Evolutionary conservation across 2,329 filamentous ascomycete genomes (phyloP).

Genomic region (Thielaviopsis ethacetica): DNA sequence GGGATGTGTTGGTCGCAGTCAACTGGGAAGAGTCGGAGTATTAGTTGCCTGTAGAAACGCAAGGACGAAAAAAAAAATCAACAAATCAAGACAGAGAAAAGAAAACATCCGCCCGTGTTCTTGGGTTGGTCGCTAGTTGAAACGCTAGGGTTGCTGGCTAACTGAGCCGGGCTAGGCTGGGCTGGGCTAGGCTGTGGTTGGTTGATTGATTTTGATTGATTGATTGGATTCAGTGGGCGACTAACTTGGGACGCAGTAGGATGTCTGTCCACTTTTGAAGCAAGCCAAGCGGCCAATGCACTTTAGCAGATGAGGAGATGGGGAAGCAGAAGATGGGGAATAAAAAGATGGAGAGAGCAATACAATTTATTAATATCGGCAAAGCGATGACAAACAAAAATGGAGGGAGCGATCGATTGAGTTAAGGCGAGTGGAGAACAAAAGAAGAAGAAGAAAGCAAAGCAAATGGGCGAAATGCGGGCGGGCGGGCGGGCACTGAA

Average conservation of each 20-base stretch:
- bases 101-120: neutral
- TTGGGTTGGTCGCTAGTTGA: neutral
- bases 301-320: neutral
- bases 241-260: neutral
- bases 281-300: neutral
- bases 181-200: neutral
- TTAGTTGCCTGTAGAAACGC: neutral
- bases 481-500: too few relatives aligned
- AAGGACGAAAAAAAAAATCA: neutral
- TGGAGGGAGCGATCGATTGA: neutral
- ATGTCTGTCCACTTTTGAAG: neutral
- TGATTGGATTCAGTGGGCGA: neutral
- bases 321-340: neutral
- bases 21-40: too few relatives aligned
- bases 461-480: neutral
- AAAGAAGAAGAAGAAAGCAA: constrained; percentile 2
- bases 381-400: neutral
- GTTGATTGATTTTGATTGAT: neutral
- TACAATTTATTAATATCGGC: constrained; percentile 1
- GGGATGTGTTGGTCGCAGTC: neutral
- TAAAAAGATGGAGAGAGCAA: neutral
- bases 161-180: too few relatives aligned
- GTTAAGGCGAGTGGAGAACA: neutral
- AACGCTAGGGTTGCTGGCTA: neutral
- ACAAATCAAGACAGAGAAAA: neutral